These are phyloP conservation scores for Ramalina intermedia DNA, from an alignment of 495 filamentous ascomycete genomes.

Conservation along the genomic window DNA sequence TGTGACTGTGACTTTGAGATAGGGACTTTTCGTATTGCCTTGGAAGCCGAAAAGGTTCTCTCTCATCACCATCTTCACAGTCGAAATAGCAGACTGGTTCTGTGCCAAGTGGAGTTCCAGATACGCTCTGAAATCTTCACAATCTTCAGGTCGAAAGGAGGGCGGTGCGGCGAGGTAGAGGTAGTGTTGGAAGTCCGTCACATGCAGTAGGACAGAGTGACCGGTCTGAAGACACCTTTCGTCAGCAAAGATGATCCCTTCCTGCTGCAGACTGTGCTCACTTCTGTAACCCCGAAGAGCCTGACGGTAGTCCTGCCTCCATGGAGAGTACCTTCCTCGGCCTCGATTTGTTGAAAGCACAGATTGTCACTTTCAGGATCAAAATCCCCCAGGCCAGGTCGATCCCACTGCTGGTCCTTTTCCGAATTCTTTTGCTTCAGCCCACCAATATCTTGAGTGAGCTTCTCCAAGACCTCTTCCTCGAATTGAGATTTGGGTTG, in stretches of 20 bases:
- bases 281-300: constrained; percentile 96
- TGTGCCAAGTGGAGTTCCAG: constrained; percentile 61
- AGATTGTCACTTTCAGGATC: constrained; percentile 56
- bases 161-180: constrained; percentile 85
- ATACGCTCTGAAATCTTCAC: constrained; percentile 56
- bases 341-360: constrained; percentile 90
- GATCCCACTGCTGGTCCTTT: constrained; percentile 86
- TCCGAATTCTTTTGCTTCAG: constrained; percentile 76
- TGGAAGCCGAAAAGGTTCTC: constrained; percentile 90
- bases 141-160: constrained; percentile 61
- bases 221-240: constrained; percentile 36
- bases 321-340: constrained; percentile 67
- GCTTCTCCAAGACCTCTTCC: constrained; percentile 80
- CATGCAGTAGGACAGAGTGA: constrained; percentile 88
- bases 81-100: constrained; percentile 49
- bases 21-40: constrained; percentile 81
- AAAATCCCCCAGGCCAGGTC: constrained; percentile 61
- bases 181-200: constrained; percentile 92
- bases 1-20: constrained; percentile 80
- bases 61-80: constrained; percentile 60
- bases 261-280: constrained; percentile 16
- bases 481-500: constrained; percentile 77
- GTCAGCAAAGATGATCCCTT: background rate
- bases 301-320: constrained; percentile 63
- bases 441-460: constrained; percentile 79